Conservation (phyloP, 148 eudicot species). For the Polygonum maritimum region DNA sequence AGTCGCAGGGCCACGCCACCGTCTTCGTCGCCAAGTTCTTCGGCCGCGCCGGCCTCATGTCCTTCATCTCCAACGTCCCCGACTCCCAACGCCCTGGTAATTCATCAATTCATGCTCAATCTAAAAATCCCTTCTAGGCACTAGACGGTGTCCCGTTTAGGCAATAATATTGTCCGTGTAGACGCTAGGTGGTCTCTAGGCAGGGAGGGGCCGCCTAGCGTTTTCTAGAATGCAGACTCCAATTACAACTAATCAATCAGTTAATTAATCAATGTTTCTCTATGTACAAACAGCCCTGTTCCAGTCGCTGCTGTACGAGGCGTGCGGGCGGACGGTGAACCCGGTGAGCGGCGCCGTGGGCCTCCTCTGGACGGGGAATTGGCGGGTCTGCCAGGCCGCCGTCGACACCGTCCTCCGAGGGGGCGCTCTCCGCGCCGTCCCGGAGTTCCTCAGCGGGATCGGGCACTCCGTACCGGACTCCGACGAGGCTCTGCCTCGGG, state of each 20-base stretch:
- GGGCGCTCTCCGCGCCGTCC: constrained; percentile 43
- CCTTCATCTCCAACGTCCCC: constrained; percentile 67
- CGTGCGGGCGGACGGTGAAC: constrained; percentile 76
- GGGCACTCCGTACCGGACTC: constrained; percentile 22
- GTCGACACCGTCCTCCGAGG: constrained; percentile 74
- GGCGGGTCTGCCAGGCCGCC: constrained; percentile 75
- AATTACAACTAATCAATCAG: neutral
- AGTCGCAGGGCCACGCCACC: constrained; percentile 72
- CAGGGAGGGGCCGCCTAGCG: too few relatives aligned
- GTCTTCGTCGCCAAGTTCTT: constrained; percentile 74
- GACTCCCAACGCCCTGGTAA: constrained; percentile 53
- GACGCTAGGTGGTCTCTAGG: too few relatives aligned
- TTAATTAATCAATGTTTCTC: neutral
- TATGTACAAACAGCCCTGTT: constrained; percentile 41
- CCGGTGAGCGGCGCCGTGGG: constrained; percentile 87
- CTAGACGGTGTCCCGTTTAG: too few relatives aligned
- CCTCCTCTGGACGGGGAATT: constrained; percentile 57
- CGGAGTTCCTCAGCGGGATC: constrained; percentile 39
- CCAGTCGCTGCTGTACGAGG: constrained; percentile 65
- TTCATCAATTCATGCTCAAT: too few relatives aligned
- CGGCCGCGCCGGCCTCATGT: constrained; percentile 75
- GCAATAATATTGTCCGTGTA: too few relatives aligned
- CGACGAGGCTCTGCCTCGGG: constrained; percentile 15
- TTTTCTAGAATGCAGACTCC: too few relatives aligned
- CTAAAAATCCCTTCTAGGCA: too few relatives aligned